A percentile compares a stretch with the other conserved stretches of the same genome.
phyloP scores from a whole-genome alignment of 2,329 filamentous ascomycete genomes.

The Claviceps purpurea region DNA sequence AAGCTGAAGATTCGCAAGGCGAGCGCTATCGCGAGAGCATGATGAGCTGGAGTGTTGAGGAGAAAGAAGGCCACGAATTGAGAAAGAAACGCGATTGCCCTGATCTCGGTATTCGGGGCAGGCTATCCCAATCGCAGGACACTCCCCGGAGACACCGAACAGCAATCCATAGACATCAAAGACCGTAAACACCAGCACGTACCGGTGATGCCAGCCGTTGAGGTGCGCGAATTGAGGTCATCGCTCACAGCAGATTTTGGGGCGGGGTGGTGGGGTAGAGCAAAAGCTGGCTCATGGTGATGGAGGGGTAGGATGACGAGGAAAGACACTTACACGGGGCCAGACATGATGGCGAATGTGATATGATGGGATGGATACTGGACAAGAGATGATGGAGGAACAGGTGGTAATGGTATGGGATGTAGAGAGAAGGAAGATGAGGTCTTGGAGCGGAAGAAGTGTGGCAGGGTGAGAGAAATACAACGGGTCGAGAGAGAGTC shows the following conservation, averaged over 20 bases:
- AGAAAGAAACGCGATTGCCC: neutral
- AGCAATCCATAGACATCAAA: neutral
- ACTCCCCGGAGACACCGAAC: neutral
- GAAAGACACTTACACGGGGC: conserved; percentile 47
- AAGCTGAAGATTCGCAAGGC: conserved; percentile 61
- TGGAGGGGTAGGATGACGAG: conserved; percentile 3
- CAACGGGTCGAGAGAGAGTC: neutral
- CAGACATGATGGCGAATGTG: conserved; percentile 40
- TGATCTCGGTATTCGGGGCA: neutral
- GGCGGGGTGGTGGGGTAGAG: conserved; percentile 29
- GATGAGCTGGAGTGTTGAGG: conserved; percentile 21
- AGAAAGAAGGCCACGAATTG: neutral
- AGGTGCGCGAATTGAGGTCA: conserved; percentile 23
- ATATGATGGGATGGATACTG: neutral
- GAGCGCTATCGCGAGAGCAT: conserved; percentile 44
- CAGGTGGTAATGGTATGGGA: conserved; percentile 7
- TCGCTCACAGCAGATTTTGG: conserved; percentile 12
- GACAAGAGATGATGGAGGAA: neutral
- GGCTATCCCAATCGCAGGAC: neutral
- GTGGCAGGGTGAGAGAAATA: conserved; percentile 7
- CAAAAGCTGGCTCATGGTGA: conserved; percentile 1
- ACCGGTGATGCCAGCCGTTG: conserved; percentile 11
- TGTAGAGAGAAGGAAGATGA: conserved; percentile 5
- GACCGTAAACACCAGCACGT: conserved; percentile 7
- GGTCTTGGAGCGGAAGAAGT: conserved; percentile 3